Conservation (phyloP, 164 flowering plant species). For the Stephania cephalantha region DNA sequence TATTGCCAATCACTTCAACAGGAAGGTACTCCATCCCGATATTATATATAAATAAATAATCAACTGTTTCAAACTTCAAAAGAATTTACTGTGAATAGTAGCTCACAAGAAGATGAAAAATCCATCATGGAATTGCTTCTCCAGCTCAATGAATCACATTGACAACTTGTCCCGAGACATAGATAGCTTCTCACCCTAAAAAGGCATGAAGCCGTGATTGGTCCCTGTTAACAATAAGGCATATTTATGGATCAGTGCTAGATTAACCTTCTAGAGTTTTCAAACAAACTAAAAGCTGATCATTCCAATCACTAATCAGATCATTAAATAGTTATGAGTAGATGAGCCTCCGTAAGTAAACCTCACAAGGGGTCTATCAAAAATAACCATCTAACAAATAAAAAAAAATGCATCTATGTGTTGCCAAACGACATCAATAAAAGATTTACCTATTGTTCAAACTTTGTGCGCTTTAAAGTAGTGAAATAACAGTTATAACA, state of each 20-base stretch:
- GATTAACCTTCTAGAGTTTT: neutral
- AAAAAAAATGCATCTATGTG: neutral
- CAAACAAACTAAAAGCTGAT: neutral
- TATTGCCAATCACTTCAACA: slow-evolving; percentile 87
- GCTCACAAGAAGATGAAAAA: neutral
- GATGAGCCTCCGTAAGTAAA: neutral
- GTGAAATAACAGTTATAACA: neutral
- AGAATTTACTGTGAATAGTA: neutral
- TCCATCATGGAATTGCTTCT: neutral
- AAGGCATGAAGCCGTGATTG: neutral
- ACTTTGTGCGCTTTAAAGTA: neutral
- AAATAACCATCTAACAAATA: neutral
- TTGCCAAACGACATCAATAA: neutral
- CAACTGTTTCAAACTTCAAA: neutral
- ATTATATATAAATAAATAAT: neutral
- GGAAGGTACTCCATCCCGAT: slow-evolving; percentile 71
- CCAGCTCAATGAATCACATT: neutral
- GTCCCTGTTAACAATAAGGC: neutral
- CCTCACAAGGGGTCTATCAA: neutral
- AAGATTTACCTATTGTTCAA: neutral
- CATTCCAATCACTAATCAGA: neutral
- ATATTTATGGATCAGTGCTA: neutral
- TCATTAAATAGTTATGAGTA: neutral
- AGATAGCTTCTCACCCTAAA: neutral
- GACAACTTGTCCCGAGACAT: neutral